These are phyloP conservation scores for Yarrowia sp. DNA, from an alignment of 805 yeast genomes.

Conservation along the genomic window DNA sequence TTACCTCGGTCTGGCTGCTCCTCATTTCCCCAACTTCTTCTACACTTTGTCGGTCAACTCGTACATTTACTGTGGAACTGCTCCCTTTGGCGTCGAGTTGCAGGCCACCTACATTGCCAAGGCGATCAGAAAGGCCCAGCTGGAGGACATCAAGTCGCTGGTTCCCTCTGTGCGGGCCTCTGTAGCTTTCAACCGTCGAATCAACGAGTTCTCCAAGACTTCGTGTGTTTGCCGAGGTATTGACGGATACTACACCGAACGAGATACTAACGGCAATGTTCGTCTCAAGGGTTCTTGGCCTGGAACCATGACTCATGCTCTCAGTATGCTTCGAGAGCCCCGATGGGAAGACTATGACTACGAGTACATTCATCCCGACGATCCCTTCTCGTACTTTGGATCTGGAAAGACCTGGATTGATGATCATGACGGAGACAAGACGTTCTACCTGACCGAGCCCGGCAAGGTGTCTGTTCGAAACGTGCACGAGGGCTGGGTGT, in stretches of 20 bases:
- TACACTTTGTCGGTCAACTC: constrained; percentile 39
- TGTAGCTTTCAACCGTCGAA: constrained; percentile 38
- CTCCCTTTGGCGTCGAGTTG: constrained; percentile 36
- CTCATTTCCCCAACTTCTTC: constrained; percentile 40
- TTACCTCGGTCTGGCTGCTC: constrained; percentile 40
- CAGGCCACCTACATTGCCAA: constrained; percentile 39
- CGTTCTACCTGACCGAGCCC: constrained; percentile 30
- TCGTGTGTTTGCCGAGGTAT: constrained; percentile 32
- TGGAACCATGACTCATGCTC: constrained; percentile 42
- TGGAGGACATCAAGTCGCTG: constrained; percentile 39
- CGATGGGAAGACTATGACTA: constrained; percentile 42
- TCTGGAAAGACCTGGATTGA: constrained; percentile 41
- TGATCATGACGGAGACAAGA: constrained; percentile 37
- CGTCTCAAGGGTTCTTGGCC: constrained; percentile 39
- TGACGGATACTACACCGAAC: constrained; percentile 36
- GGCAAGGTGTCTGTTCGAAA: constrained; percentile 25
- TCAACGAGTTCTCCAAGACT: constrained; percentile 36
- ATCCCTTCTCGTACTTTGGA: constrained; percentile 41
- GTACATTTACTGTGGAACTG: constrained; percentile 38
- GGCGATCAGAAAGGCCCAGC: constrained; percentile 32
- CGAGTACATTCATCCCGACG: constrained; percentile 39
- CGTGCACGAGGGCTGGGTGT: constrained; percentile 38
- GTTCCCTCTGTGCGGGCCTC: constrained; percentile 34
- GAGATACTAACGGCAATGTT: constrained; percentile 17
- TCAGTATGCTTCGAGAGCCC: constrained; percentile 34